Percentiles rank a stretch among this genome's conserved stretches.
phyloP scores from a whole-genome alignment of 2,329 filamentous ascomycete species.

The Trichoderma koningiopsis region DNA sequence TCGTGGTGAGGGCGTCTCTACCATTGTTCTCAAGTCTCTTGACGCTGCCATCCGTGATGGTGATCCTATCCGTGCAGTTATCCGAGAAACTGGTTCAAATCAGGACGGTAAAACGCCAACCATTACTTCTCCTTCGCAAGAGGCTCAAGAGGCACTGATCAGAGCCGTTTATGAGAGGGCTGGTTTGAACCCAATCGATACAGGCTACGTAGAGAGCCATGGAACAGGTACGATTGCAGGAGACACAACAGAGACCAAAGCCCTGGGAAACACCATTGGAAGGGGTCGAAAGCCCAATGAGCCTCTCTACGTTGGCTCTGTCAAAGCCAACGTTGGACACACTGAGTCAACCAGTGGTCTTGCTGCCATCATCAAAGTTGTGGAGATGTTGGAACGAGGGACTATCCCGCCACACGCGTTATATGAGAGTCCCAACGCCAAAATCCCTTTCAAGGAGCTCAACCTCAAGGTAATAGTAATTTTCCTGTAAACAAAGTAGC shows the following conservation, averaged over 20 bases:
- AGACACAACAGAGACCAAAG: slow-evolving; percentile 28
- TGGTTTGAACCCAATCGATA: slow-evolving; percentile 1
- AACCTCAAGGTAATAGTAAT: not conserved
- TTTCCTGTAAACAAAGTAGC: not conserved
- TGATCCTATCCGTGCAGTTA: slow-evolving; percentile 14
- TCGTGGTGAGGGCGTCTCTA: slow-evolving; percentile 21
- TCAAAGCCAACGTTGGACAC: slow-evolving; percentile 37
- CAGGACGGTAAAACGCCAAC: slow-evolving; percentile 19
- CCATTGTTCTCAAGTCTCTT: slow-evolving; percentile 5
- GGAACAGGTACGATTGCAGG: slow-evolving; percentile 44
- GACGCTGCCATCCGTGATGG: slow-evolving; percentile 10
- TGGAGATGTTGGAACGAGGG: not conserved
- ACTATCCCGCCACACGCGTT: slow-evolving; percentile 3
- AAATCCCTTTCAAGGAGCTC: slow-evolving; percentile 17
- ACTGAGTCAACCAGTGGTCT: slow-evolving; percentile 33
- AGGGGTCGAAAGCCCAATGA: not conserved
- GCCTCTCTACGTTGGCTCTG: slow-evolving; percentile 33
- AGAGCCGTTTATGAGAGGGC: not conserved
- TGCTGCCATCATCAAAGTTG: slow-evolving; percentile 26
- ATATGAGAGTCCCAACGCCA: slow-evolving; percentile 7
- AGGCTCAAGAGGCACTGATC: slow-evolving; percentile 12
- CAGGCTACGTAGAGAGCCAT: slow-evolving; percentile 22
- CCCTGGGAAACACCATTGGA: not conserved
- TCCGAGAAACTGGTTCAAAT: slow-evolving; percentile 9
- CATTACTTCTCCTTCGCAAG: slow-evolving; percentile 14